Conservation (phyloP, 371 early-diverging fungal species). For the Phascolomyces articulosus region DNA sequence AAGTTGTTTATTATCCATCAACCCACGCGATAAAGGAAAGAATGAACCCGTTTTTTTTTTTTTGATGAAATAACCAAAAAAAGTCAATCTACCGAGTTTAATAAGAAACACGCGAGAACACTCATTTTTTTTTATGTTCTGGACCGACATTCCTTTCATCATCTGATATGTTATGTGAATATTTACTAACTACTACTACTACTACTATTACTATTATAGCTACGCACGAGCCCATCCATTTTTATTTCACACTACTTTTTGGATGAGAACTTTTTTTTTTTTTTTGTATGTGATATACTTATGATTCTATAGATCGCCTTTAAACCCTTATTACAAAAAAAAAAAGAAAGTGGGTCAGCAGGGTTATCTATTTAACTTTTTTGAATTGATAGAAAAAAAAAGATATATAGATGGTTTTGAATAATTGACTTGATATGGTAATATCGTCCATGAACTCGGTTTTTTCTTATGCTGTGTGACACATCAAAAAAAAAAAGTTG, state of each 20-base stretch:
- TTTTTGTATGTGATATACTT: not conserved
- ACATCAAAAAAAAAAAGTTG: not conserved
- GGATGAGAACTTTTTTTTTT: not conserved
- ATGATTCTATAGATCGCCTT: no score
- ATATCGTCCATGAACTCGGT: not conserved
- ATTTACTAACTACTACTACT: no score
- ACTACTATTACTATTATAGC: no score
- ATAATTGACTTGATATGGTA: not conserved
- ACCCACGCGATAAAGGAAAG: no score
- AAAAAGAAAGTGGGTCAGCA: no score
- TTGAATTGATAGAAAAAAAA: not conserved
- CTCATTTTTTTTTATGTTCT: no score
- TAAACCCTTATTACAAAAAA: no score
- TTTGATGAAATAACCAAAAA: not conserved
- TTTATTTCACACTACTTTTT: not conserved
- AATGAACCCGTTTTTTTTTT: no score
- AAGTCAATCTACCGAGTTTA: not conserved
- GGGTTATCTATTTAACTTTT: not conserved
- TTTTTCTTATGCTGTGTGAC: slow-evolving; percentile 1
- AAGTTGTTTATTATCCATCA: no score
- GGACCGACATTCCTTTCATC: not conserved
- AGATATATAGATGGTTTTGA: not conserved
- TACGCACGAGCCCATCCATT: not conserved
- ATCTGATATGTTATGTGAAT: not conserved
- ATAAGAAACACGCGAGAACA: no score